A percentile compares a stretch with the other conserved stretches of the same genome.
These are phyloP conservation scores for Talaromyces sp. DNA, from an alignment of 2,329 filamentous ascomycete species.

Conservation along the genomic window DNA sequence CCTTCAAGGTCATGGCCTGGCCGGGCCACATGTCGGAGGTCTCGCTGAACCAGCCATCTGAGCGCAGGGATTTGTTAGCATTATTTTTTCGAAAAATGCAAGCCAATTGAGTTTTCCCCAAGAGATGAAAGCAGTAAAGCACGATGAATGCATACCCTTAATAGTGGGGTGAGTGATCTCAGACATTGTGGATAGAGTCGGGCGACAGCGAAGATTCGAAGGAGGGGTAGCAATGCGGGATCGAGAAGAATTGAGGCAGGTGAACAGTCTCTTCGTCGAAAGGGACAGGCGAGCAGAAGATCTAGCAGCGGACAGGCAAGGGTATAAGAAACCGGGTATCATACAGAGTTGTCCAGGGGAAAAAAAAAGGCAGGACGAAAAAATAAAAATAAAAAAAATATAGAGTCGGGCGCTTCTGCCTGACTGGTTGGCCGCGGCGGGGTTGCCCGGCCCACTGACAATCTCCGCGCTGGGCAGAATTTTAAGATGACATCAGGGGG, in stretches of 20 bases:
- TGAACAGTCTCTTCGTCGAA: background rate
- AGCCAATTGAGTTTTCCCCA: background rate
- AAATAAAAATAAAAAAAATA: background rate
- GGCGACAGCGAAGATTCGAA: conserved; percentile 11
- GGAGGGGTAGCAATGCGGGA: conserved; percentile 6
- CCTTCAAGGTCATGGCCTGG: conserved; percentile 96
- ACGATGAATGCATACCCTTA: conserved; percentile 50
- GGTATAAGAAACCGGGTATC: conserved; percentile 2
- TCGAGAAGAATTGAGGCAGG: conserved; percentile 2
- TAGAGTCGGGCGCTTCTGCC: background rate
- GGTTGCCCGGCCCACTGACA: conserved; percentile 1
- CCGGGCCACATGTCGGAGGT: conserved; percentile 98
- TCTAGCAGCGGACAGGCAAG: background rate
- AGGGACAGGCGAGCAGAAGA: background rate
- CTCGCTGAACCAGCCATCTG: conserved; percentile 99
- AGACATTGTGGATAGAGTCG: conserved; percentile 50
- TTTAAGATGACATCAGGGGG: background rate
- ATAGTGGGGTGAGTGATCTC: conserved; percentile 71
- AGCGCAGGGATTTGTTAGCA: background rate
- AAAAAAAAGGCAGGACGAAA: background rate
- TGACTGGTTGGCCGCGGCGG: conserved; percentile 5
- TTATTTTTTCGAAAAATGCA: background rate
- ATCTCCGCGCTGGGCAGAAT: background rate
- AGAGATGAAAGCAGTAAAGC: background rate
- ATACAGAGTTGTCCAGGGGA: conserved; percentile 1